These are phyloP conservation scores for Neurospora intermedia DNA, from an alignment of 495 filamentous ascomycete genomes.

Conservation along the genomic window DNA sequence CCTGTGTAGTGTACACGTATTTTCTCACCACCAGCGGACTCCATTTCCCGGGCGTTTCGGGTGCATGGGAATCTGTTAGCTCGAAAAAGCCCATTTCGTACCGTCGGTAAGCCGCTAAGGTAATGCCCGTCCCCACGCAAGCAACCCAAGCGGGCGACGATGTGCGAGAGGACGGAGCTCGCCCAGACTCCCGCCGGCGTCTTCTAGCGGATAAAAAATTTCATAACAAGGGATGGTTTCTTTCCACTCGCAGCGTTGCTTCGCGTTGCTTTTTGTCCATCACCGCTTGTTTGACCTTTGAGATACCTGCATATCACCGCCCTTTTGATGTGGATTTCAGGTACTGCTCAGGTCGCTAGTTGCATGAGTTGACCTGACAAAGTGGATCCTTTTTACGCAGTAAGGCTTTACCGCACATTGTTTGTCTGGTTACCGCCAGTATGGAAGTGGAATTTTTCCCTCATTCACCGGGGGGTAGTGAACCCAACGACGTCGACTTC, in stretches of 20 bases:
- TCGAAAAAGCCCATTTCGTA: neutral
- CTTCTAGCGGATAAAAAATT: neutral
- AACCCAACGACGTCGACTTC: neutral
- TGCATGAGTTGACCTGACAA: neutral
- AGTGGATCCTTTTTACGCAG: neutral
- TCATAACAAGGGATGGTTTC: neutral
- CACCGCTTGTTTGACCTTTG: slow-evolving; percentile 1
- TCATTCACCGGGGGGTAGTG: neutral
- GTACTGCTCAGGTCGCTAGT: neutral
- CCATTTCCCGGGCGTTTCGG: neutral
- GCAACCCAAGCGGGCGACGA: neutral
- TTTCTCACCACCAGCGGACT: neutral
- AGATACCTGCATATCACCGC: neutral
- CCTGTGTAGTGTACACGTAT: neutral
- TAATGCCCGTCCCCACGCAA: neutral
- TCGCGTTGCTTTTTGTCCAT: neutral
- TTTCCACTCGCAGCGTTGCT: neutral
- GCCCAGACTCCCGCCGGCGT: neutral
- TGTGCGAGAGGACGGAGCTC: neutral
- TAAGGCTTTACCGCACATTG: neutral
- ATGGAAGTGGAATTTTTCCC: neutral
- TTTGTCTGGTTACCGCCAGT: neutral
- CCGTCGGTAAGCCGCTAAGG: neutral
- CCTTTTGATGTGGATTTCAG: neutral
- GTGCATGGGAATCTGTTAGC: neutral